Evolutionary conservation across 495 filamentous ascomycete genomes (phyloP), one percentile per base, ranked within the genome.

Genomic region (Penicillium desertorum): DNA sequence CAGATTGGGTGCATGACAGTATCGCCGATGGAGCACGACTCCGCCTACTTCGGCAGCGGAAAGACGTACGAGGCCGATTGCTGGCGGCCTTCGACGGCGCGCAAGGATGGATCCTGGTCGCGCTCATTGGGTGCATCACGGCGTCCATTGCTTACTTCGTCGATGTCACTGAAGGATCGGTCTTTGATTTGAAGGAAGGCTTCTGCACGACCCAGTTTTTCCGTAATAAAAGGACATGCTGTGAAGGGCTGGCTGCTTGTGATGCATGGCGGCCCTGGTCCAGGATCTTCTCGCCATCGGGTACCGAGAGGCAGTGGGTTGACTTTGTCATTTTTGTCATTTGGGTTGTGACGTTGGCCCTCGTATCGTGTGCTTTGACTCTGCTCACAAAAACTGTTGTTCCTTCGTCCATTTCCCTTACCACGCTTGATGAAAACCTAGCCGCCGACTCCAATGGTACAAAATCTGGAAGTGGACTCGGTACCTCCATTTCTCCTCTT

Each of bases 1-100:
- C 93, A 62, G 94, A 98, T 71, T 98, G 93, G 94, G 94, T 98
- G 8, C 92, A 96, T 66, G 94, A 98, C 64, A 94, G 89, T 69
- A 96, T 98, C 60, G 92, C 92, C 64, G 94, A 98, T 71, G 90
- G 91, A 43, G 89, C 88, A 52, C 88, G 94, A 44, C 84, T 95
- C 37, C 95, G 92, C 62, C 85, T 85, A 46, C 80, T 98, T 27
- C 83, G 91, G 44, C 84, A 80, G 59, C 80, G 92, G 6, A 96
- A 89, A 71, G 94, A 93, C 69, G 78, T 95, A 45, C 86, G 89
- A 56, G 94, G 92, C 6, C 86, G 90, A 41, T 62, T 96, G 22
- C 71, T 84, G 37, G 83, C 88, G 2, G 81, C 86, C 74, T 88
- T 95, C 52, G 94, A 98, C 68, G 87, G 91, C 41, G 85, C 88